phyloP scores from a whole-genome alignment of 257 asterid species.

The Salvia miltiorrhiza region DNA sequence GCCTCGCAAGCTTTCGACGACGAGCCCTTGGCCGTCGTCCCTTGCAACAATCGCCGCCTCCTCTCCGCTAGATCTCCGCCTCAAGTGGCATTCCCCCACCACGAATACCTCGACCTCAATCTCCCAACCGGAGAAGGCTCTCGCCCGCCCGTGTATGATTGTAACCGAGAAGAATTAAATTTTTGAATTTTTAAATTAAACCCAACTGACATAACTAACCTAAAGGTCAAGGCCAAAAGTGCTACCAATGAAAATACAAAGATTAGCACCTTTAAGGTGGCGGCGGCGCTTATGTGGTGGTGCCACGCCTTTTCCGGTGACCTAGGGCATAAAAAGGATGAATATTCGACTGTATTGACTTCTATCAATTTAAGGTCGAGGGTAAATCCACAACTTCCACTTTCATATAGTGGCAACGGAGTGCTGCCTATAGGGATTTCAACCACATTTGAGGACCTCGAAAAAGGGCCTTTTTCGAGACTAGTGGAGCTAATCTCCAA shows the following conservation, averaged over 20 bases:
- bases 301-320: background rate
- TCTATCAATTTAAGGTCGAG: conserved; percentile 45
- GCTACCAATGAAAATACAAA: background rate
- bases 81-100: conserved; percentile 38
- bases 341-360: conserved; percentile 34
- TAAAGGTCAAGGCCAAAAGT: conserved; percentile 39
- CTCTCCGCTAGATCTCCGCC: conserved; percentile 52
- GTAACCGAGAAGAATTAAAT: conserved; percentile 26
- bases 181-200: conserved; percentile 36
- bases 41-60: conserved; percentile 20
- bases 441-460: conserved; percentile 35
- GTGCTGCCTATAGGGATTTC: conserved; percentile 35
- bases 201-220: conserved; percentile 16
- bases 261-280: background rate
- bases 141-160: conserved; percentile 29
- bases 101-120: conserved; percentile 36
- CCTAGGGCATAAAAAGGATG: background rate
- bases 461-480: conserved; percentile 34
- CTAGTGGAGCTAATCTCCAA: conserved; percentile 32
- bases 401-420: conserved; percentile 44
- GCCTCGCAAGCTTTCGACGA: conserved; percentile 49
- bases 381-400: conserved; percentile 31
- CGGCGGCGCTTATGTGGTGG: background rate
- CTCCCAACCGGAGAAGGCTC: conserved; percentile 22
- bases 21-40: conserved; percentile 36